Conservation (phyloP, 257 asterid species). For the Mentha longifolia region DNA sequence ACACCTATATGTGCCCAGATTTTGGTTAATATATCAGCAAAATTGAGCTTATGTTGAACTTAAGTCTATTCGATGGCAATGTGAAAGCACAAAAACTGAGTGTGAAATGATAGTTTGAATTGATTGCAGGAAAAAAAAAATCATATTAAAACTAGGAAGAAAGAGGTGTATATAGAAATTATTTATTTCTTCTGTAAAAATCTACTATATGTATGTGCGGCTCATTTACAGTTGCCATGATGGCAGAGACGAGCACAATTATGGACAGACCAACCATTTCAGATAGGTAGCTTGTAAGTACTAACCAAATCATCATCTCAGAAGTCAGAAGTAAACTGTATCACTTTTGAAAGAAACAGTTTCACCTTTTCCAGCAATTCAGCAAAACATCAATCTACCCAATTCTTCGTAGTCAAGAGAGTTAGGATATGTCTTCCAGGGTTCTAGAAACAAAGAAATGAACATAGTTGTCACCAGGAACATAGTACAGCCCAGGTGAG, state of each 20-base stretch:
- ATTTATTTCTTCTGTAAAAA: neutral
- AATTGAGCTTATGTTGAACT: constrained; percentile 4
- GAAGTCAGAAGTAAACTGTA: neutral
- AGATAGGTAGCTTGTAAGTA: constrained; percentile 5
- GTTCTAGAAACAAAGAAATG: neutral
- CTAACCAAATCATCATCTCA: neutral
- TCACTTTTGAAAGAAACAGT: constrained; percentile 2
- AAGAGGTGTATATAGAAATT: neutral
- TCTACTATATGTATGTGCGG: neutral
- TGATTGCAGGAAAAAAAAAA: neutral
- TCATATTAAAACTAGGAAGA: neutral
- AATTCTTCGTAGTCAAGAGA: neutral
- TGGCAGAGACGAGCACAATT: constrained; percentile 10
- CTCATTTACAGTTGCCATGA: neutral
- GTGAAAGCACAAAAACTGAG: neutral
- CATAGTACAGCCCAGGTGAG: neutral
- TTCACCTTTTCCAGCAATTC: neutral
- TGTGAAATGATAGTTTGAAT: neutral
- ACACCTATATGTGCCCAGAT: constrained; percentile 56
- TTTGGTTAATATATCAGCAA: neutral
- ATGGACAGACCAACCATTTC: neutral
- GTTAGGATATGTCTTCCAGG: no score
- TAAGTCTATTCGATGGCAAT: neutral
- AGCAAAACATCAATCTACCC: no score
- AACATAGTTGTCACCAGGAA: neutral